Conservation (phyloP, 306 rosid species). For the Vicia villosa region DNA sequence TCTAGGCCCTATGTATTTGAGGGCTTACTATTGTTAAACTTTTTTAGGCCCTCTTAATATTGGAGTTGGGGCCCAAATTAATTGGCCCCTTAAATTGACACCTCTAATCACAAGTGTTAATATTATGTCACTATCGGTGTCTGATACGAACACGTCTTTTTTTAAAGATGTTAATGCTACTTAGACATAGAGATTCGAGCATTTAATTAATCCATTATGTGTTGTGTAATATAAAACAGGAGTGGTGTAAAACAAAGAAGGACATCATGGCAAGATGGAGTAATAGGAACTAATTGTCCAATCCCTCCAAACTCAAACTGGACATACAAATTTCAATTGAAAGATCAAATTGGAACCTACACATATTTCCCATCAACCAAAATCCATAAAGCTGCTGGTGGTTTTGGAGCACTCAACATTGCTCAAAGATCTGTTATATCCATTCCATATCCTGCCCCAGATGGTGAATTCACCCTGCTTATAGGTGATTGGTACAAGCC, state of each 20-base stretch:
- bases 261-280: constrained; percentile 89
- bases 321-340: constrained; percentile 80
- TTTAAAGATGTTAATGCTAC: too few species aligned
- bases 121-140: too few species aligned
- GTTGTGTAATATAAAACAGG: constrained; percentile 47
- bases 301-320: constrained; percentile 82
- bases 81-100: too few species aligned
- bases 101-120: too few species aligned
- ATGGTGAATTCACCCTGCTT: constrained; percentile 68
- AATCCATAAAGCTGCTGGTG: constrained; percentile 78
- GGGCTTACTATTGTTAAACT: too few species aligned
- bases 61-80: too few species aligned
- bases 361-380: constrained; percentile 70
- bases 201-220: not conserved
- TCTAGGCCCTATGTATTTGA: too few species aligned
- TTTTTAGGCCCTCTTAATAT: too few species aligned
- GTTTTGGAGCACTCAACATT: constrained; percentile 72
- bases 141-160: too few species aligned
- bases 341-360: constrained; percentile 87
- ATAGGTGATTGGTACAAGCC: constrained; percentile 74
- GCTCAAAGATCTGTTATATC: constrained; percentile 63
- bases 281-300: constrained; percentile 83
- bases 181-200: not conserved
- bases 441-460: constrained; percentile 64
- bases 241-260: constrained; percentile 74